These are phyloP conservation scores for Hypomontagnella submonticulosa DNA, from an alignment of 495 filamentous ascomycete species.

Conservation along the genomic window DNA sequence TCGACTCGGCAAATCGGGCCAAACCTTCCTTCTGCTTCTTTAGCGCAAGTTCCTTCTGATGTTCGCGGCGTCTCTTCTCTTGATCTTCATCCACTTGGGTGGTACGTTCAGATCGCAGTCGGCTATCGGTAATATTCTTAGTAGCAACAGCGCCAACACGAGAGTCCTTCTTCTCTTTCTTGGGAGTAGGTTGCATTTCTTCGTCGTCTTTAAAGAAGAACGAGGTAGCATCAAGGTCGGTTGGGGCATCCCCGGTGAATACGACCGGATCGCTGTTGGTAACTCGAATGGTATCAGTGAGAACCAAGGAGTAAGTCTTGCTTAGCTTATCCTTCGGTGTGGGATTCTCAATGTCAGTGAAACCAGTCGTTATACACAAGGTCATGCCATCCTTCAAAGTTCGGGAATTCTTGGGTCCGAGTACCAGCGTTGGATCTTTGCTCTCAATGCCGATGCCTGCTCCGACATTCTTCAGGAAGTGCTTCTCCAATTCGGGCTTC, in stretches of 20 bases:
- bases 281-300: conserved; percentile 94
- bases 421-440: conserved; percentile 78
- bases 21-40: conserved; percentile 92
- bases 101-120: conserved; percentile 88
- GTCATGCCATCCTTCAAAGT: conserved; percentile 97
- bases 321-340: conserved; percentile 86
- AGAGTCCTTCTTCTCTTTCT: conserved; percentile 84
- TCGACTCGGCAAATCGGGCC: conserved; percentile 80
- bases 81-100: conserved; percentile 89
- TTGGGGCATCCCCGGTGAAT: conserved; percentile 91
- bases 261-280: conserved; percentile 78
- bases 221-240: conserved; percentile 88
- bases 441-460: conserved; percentile 93
- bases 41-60: conserved; percentile 88
- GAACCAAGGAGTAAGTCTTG: conserved; percentile 85
- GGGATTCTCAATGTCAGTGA: conserved; percentile 86
- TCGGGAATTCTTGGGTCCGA: conserved; percentile 86
- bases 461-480: conserved; percentile 91
- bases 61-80: conserved; percentile 85
- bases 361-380: conserved; percentile 84
- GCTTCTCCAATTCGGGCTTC: conserved; percentile 92
- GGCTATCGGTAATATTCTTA: conserved; percentile 92
- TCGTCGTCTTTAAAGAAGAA: conserved; percentile 98
- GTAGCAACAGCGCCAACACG: conserved; percentile 85
- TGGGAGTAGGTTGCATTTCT: conserved; percentile 71